Evolutionary conservation across 352 stramenopile species (phyloP), one percentile per base, ranked within the genome.

Genomic region (Peronospora tabacina): DNA sequence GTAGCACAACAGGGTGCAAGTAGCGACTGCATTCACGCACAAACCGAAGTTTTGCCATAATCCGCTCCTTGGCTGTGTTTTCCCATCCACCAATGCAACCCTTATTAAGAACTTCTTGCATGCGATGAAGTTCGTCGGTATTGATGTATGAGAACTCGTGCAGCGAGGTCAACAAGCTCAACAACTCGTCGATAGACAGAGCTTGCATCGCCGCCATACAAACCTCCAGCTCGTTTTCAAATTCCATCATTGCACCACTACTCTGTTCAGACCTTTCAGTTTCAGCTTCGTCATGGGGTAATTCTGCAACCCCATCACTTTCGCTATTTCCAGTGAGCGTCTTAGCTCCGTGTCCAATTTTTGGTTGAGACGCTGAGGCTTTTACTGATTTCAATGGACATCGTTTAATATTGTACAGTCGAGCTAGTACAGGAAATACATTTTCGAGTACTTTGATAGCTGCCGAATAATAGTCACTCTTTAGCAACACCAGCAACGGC

Each of bases 41-140:
- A 49, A 90, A 88, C 5, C 70, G 70, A 29, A 94, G 57, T 43
- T 88, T 85, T 3, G 61, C 58, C 22, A 88, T 17, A 3, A 94
- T 76, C 17, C 77, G 73, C 3, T 60, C 19, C 52, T 89, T 89
- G 20, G 81, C 78, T 1, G 70, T 82, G 15, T 52, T 68, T 45
- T 89, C 81, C 81, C 81, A 89, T 2, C 77, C 75, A 36, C 75
- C 78, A 20, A 91, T 88, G 40, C 88, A 89, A 0, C 81, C 81
- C 35, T 87, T 85, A 38, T 89, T 80, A 6, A 91, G 67, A 22
- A 91, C 57, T 45, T 88, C 78, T 53, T 83, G 76, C 53, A 91
- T 82, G 7, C 70, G 63, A 55, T 79, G 61, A 5, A 67, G 53
- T 54, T 91, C 81, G n/a, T 87, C 74, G 3, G 47, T 58, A 35